phyloP scores from a whole-genome alignment of 2,329 filamentous ascomycete genomes.

The Aspergillus sp. region DNA sequence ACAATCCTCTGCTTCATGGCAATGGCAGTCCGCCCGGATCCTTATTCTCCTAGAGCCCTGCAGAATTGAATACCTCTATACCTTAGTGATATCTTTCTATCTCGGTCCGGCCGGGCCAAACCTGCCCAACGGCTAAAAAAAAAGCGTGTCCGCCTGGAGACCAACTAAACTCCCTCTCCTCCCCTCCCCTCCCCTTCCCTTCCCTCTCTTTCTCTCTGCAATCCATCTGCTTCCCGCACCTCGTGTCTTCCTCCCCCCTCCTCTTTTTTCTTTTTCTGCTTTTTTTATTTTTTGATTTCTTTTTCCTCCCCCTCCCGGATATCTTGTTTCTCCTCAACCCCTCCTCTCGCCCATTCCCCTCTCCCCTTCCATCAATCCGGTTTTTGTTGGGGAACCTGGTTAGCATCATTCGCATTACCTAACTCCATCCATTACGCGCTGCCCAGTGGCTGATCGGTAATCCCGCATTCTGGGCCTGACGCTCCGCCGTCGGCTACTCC shows the following conservation, averaged over 20 bases:
- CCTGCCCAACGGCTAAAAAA: neutral
- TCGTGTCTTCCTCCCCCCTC: slow-evolving; percentile 6
- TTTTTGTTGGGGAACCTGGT: slow-evolving; percentile 6
- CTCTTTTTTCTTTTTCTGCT: slow-evolving; percentile 3
- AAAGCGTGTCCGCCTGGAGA: neutral
- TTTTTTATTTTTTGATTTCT: slow-evolving; percentile 2
- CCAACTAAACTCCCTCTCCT: slow-evolving; percentile 1
- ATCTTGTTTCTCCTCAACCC: slow-evolving; percentile 5
- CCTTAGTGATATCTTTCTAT: neutral
- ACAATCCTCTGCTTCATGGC: neutral
- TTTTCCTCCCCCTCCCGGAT: slow-evolving; percentile 6
- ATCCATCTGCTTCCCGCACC: neutral
- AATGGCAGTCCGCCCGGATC: too few species aligned
- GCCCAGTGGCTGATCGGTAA: slow-evolving; percentile 17
- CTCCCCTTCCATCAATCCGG: slow-evolving; percentile 4
- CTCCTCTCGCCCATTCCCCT: slow-evolving; percentile 10
- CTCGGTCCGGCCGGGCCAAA: neutral
- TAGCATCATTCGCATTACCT: slow-evolving; percentile 14
- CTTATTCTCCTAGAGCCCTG: neutral
- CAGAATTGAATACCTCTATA: too few species aligned
- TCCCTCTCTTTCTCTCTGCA: slow-evolving; percentile 4
- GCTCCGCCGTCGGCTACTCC: slow-evolving; percentile 23
- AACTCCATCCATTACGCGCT: slow-evolving; percentile 14
- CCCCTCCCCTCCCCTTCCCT: neutral
- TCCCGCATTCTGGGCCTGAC: slow-evolving; percentile 22